phyloP scores from a whole-genome alignment of 768 basidiomycete species.

The Suillus occidentalis region DNA sequence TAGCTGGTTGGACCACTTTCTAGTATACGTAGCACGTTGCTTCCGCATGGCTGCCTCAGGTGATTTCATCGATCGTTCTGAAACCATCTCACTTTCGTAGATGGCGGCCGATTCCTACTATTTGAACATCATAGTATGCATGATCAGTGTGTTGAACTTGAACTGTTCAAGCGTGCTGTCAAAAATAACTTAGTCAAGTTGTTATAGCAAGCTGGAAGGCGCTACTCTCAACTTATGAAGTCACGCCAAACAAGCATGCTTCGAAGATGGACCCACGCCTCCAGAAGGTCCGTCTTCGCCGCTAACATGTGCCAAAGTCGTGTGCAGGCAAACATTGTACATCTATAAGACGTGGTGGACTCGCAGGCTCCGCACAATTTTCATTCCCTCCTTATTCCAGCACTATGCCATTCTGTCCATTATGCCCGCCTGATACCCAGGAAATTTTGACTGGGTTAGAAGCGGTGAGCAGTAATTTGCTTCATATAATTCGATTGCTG shows the following conservation, averaged over 20 bases:
- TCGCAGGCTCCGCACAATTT: not conserved
- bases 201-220: not conserved
- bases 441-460: not conserved
- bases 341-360: constrained; percentile 1
- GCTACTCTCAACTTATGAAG: too few relatives aligned
- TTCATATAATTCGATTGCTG: not conserved
- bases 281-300: not conserved
- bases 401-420: constrained; percentile 2
- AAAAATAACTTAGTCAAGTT: not conserved
- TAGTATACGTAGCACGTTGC: constrained; percentile 1
- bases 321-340: not conserved
- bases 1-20: not conserved
- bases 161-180: not conserved
- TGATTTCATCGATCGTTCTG: not conserved
- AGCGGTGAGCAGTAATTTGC: not conserved
- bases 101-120: not conserved
- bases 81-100: not conserved
- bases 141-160: not conserved
- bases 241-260: constrained; percentile 1
- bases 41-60: not conserved
- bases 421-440: not conserved
- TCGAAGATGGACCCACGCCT: not conserved
- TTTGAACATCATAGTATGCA: not conserved
- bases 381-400: not conserved
- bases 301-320: constrained; percentile 6